These are phyloP conservation scores for Cladosporium oxysporum DNA, from an alignment of 2,329 filamentous ascomycete species.

Conservation along the genomic window DNA sequence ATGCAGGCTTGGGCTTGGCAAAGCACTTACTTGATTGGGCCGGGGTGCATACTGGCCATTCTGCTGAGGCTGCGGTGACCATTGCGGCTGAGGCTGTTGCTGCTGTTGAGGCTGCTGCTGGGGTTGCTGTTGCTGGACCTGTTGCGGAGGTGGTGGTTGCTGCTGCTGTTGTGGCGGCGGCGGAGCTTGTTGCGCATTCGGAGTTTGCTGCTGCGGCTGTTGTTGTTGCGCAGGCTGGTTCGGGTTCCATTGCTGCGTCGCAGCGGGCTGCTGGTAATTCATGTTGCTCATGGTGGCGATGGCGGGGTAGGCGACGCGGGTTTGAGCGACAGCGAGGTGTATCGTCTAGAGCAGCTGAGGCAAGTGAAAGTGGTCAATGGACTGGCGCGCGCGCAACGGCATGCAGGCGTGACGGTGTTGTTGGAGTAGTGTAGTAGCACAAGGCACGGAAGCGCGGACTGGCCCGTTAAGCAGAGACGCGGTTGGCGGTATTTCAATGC, in stretches of 20 bases:
- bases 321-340: slow-evolving; percentile 6
- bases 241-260: slow-evolving; percentile 25
- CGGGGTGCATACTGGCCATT: slow-evolving; percentile 38
- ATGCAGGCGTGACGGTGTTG: slow-evolving; percentile 21
- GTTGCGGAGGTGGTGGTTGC: slow-evolving; percentile 12
- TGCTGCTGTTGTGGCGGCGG: slow-evolving; percentile 21
- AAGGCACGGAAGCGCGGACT: slow-evolving; percentile 18
- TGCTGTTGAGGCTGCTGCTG: slow-evolving; percentile 27
- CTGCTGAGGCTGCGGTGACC: slow-evolving; percentile 35
- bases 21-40: slow-evolving; percentile 35
- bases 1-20: slow-evolving; percentile 23
- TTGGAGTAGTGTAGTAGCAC: slow-evolving; percentile 12
- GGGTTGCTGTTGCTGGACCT: slow-evolving; percentile 23
- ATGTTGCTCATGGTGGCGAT: slow-evolving; percentile 22
- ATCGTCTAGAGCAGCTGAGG: background rate
- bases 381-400: slow-evolving; percentile 8
- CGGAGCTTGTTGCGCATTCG: slow-evolving; percentile 23
- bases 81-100: slow-evolving; percentile 26
- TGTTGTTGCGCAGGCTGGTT: slow-evolving; percentile 29
- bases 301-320: slow-evolving; percentile 2
- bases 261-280: slow-evolving; percentile 28
- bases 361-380: background rate
- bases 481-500: slow-evolving; percentile 16
- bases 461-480: slow-evolving; percentile 11
- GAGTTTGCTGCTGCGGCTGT: slow-evolving; percentile 25